Evolutionary conservation across 306 rosid genomes (phyloP).

Genomic region (Cotoneaster glaucophyllus): DNA sequence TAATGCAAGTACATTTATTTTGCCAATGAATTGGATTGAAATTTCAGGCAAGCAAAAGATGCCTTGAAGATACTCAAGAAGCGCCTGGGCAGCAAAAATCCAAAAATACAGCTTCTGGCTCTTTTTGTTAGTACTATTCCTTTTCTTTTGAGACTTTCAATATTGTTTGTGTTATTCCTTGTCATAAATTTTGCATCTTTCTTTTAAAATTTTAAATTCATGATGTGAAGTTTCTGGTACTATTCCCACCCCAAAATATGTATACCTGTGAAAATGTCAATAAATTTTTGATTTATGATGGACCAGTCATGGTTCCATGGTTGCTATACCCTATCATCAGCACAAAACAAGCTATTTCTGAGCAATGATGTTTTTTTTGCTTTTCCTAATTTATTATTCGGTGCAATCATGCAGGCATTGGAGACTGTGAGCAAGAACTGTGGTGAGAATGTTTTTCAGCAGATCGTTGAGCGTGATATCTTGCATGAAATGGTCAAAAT

Average conservation of each 20-base stretch:
- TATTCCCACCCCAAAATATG: background rate
- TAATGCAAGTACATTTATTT: constrained; percentile 15
- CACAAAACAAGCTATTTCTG: constrained; percentile 10
- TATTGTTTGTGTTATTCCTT: background rate
- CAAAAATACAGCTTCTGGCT: constrained; percentile 79
- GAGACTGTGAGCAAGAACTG: constrained; percentile 94
- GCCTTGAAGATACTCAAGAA: constrained; percentile 90
- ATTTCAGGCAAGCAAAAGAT: constrained; percentile 92
- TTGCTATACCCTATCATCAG: background rate
- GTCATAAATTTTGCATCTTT: background rate
- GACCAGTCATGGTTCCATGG: background rate
- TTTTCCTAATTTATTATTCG: constrained; percentile 10
- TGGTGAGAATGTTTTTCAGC: constrained; percentile 82
- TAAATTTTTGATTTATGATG: background rate
- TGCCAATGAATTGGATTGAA: constrained; percentile 14
- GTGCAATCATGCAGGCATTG: constrained; percentile 74
- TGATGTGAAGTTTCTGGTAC: background rate
- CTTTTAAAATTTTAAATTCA: background rate
- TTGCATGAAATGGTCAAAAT: constrained; percentile 93
- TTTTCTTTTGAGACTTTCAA: constrained; percentile 11
- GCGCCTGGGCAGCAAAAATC: constrained; percentile 69
- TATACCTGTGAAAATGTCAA: background rate
- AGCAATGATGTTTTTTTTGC: constrained; percentile 5
- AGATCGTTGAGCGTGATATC: constrained; percentile 80
- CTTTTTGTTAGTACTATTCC: constrained; percentile 69